Evolutionary conservation across 495 filamentous ascomycete genomes (phyloP), one percentile per base, ranked within the genome.

Genomic region (Penicillium goetzii): DNA sequence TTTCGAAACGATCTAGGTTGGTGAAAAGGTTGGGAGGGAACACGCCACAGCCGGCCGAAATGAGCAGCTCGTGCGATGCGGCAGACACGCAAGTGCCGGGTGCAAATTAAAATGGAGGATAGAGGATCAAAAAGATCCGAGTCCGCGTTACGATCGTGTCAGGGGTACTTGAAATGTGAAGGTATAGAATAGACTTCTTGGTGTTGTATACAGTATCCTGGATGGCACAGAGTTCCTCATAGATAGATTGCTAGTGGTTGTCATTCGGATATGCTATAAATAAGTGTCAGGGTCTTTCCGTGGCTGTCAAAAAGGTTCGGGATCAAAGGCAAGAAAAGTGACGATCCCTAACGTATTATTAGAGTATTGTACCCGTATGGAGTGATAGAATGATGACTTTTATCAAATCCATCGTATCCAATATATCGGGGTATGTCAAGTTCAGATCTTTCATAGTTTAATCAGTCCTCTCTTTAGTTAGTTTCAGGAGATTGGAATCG

Each of bases 241-340:
- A 4, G 28, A 17, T 41, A 19, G 19, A 17, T 68, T 75, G 54
- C 77, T 47, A 65, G 40, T 82, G 0, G 79, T 68, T 6, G 81
- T 80, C 6, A 64, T 61, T 14, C 80, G 76, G 1, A 77, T 74
- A 15, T 65, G 55, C 32, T 23, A 62, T 47, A 26, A 38, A 28
- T 62, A 49, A 26, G 25, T 12, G 11, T 49, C 17, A 41, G 47
- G 7, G 43, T 47, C 43, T 47, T 43, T 58, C 54, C 34, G 9
- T 49, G 14, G 56, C 38, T 34, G 56, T 33, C 56, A 49, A 36
- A 49, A 40, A 6, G 36, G 19, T n/a, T 21, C n/a, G 36, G 2
- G n/a, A 45, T 21, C 8, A 15, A 25, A 47, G 41, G 41, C n/a
- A 10, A 45, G 41, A 10, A 45, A 45, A 45, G 9, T 17, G 36